Evolutionary conservation across 306 rosid species (phyloP), one percentile per base, ranked within the genome.

Genomic region (Mimosa bimucronata): DNA sequence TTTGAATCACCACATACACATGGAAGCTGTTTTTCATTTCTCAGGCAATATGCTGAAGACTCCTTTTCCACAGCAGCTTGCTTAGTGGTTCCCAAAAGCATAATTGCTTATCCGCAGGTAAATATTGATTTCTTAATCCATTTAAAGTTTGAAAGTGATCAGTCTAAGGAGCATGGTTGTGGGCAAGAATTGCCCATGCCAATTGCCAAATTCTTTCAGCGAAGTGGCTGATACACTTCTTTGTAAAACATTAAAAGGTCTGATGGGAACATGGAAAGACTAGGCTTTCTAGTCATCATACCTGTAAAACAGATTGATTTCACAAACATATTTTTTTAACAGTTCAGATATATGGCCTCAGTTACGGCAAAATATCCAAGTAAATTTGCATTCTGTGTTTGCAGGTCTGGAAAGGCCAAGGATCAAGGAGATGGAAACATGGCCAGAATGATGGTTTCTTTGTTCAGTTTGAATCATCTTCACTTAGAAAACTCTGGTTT

Each of bases 321-420:
- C 13, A 9, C 26, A 53, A 19, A 19, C 58, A 52, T 55, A 8
- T 21, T 53, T 52, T n/a, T n/a, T 50, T 18, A 50, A n/a, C 28
- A n/a, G 21, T 78, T 46, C 48, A 71, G 80, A 84, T 34, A 57
- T 71, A 62, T 9, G 28, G 42, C 79, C 45, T 55, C 55, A 53
- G 74, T 66, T 34, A n/a, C 55, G 0, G 48, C 18, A 31, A 37
- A 55, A 61, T 48, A 31, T 82, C 52, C 42, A 76, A 80, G 45
- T 70, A 76, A 80, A 52, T 70, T 44, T 62, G 34, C 66, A 70
- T 62, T 72, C 42, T 16, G 3, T 68, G 29, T 83, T 79, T 83
- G 76, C 89, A 96, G 99, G 97, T 96, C 65, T 96, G 99, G 99
- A 96, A 93, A 85, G 99, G 99, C 45, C 98, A 93, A 85, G 99